phyloP scores from a whole-genome alignment of 2,329 filamentous ascomycete species.

The Metarhizium brunneum region DNA sequence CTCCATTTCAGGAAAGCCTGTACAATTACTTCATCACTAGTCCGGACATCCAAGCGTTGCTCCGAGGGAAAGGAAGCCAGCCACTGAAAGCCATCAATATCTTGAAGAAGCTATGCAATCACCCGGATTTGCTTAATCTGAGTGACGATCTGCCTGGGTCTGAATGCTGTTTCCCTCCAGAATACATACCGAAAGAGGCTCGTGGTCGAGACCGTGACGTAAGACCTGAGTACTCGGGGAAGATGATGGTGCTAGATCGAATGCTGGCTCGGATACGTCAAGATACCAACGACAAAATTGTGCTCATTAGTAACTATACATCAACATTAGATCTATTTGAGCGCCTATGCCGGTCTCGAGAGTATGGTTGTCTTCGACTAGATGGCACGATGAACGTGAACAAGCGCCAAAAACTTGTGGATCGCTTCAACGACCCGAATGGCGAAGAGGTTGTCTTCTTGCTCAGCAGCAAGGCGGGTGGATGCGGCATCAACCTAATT shows the following conservation, averaged over 20 bases:
- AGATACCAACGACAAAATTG: constrained; percentile 98
- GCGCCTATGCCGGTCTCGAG: constrained; percentile 72
- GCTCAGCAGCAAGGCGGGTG: constrained; percentile 93
- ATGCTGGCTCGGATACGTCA: constrained; percentile 94
- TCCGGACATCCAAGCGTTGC: constrained; percentile 83
- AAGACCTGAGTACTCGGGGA: constrained; percentile 93
- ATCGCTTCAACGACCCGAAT: constrained; percentile 92
- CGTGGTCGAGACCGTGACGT: constrained; percentile 86
- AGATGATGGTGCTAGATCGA: constrained; percentile 95
- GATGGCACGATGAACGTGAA: constrained; percentile 97
- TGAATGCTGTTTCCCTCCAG: constrained; percentile 71
- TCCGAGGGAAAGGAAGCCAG: constrained; percentile 90
- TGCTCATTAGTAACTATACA: constrained; percentile 97
- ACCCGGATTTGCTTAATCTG: constrained; percentile 84
- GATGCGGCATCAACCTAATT: constrained; percentile 91
- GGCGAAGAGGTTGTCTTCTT: constrained; percentile 89
- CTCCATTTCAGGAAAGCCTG: constrained; percentile 83
- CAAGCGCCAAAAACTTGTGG: constrained; percentile 93
- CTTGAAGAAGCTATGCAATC: constrained; percentile 97
- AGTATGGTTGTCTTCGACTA: constrained; percentile 78
- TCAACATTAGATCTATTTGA: constrained; percentile 94
- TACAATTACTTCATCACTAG: constrained; percentile 98
- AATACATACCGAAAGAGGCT: constrained; percentile 80
- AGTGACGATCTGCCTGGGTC: constrained; percentile 78
- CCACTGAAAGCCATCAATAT: constrained; percentile 94